Conservation (phyloP, 805 yeast genomes). For the Tetrapisispora namnaoensis region DNA sequence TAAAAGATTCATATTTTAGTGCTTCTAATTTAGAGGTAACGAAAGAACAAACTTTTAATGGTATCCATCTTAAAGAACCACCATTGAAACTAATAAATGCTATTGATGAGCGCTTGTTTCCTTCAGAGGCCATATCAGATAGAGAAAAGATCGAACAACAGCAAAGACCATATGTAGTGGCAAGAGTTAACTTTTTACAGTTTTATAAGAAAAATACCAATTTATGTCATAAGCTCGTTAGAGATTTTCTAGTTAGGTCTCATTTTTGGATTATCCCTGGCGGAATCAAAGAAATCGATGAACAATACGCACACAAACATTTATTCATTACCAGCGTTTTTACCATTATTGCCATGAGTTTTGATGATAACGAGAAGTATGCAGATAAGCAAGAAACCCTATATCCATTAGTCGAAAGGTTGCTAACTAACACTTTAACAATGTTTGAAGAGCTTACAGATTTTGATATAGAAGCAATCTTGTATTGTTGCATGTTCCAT, state of each 20-base stretch:
- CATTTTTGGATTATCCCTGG: slow-evolving; percentile 58
- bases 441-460: slow-evolving; percentile 45
- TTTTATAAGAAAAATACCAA: slow-evolving; percentile 37
- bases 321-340: slow-evolving; percentile 47
- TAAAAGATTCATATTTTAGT: slow-evolving; percentile 11
- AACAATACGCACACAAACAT: slow-evolving; percentile 39
- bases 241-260: slow-evolving; percentile 41
- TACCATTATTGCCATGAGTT: slow-evolving; percentile 45
- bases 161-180: slow-evolving; percentile 30
- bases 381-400: slow-evolving; percentile 39
- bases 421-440: slow-evolving; percentile 39
- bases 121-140: slow-evolving; percentile 22
- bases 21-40: slow-evolving; percentile 1
- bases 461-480: slow-evolving; percentile 51
- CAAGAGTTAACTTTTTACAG: slow-evolving; percentile 36
- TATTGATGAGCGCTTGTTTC: slow-evolving; percentile 33
- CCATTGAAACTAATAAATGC: slow-evolving; percentile 31
- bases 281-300: slow-evolving; percentile 40
- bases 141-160: slow-evolving; percentile 23
- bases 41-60: slow-evolving; percentile 1
- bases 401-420: slow-evolving; percentile 39
- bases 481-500: slow-evolving; percentile 45
- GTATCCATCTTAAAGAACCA: slow-evolving; percentile 23
- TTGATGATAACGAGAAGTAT: slow-evolving; percentile 43
- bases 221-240: slow-evolving; percentile 37